Evolutionary conservation across 495 filamentous ascomycete genomes (phyloP).

Genomic region (Penicillium tannophilum): DNA sequence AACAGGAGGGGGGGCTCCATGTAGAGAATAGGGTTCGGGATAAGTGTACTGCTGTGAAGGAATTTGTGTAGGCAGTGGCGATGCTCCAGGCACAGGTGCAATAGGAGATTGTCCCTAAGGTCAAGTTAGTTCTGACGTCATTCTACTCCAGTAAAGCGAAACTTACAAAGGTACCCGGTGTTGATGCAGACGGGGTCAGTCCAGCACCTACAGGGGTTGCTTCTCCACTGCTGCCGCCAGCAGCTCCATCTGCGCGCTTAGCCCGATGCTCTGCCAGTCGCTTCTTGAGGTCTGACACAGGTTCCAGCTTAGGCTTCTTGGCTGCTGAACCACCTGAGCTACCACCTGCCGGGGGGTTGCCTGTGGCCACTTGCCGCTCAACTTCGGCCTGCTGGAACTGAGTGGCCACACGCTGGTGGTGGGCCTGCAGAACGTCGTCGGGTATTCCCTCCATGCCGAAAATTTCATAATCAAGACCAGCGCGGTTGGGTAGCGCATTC

Average conservation of each 20-base stretch:
- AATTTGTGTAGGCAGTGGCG: conserved; percentile 15
- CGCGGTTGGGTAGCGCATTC: conserved; percentile 84
- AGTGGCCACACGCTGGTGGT: conserved; percentile 80
- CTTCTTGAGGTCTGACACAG: conserved; percentile 76
- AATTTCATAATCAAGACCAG: conserved; percentile 86
- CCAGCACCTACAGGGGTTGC: conserved; percentile 60
- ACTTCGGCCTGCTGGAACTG: conserved; percentile 84
- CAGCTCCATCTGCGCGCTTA: conserved; percentile 61
- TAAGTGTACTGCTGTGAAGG: conserved; percentile 37
- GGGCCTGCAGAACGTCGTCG: conserved; percentile 75
- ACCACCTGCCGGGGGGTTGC: conserved; percentile 73
- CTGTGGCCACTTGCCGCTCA: conserved; percentile 77
- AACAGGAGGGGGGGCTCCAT: conserved; percentile 33
- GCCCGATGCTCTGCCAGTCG: conserved; percentile 80
- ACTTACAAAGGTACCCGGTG: conserved; percentile 57
- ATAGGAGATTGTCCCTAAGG: conserved; percentile 32
- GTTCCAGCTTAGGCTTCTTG: conserved; percentile 83
- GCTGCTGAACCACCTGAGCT: conserved; percentile 51
- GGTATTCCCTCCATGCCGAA: conserved; percentile 98
- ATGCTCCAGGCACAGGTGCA: conserved; percentile 15
- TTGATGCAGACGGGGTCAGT: conserved; percentile 48
- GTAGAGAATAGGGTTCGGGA: conserved; percentile 31
- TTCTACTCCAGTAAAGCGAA: neutral
- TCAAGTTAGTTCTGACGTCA: conserved; percentile 12
- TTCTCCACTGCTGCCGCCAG: conserved; percentile 59